A percentile compares a stretch with the other conserved stretches of the same genome.
These are phyloP conservation scores for Sicyos edulis DNA, from an alignment of 306 rosid species.

Conservation along the genomic window DNA sequence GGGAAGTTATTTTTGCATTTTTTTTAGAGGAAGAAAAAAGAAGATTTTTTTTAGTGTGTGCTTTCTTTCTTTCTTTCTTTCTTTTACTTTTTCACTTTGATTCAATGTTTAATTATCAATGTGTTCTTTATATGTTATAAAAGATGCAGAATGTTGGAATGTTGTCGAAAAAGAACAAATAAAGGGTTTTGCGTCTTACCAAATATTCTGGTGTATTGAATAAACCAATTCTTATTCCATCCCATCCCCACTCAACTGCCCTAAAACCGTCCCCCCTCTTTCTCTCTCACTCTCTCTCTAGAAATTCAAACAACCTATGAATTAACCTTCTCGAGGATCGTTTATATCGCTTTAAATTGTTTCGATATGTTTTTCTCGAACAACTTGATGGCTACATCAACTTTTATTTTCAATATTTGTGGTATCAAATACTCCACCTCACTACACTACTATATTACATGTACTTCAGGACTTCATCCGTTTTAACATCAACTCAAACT, in stretches of 20 bases:
- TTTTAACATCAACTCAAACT: background rate
- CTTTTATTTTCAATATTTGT: background rate
- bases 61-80: background rate
- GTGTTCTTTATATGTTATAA: constrained; percentile 19
- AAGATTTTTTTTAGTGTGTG: background rate
- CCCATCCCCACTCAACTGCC: background rate
- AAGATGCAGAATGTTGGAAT: constrained; percentile 23
- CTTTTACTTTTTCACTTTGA: constrained; percentile 21
- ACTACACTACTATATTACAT: background rate
- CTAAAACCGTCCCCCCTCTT: background rate
- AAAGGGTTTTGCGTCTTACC: constrained; percentile 33
- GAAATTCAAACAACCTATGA: constrained; percentile 8
- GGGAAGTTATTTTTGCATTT: constrained; percentile 20
- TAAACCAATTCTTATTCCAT: constrained; percentile 68
- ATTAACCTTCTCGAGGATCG: background rate
- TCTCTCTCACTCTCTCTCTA: background rate
- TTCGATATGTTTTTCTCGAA: background rate
- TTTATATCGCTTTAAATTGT: background rate
- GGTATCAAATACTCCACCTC: background rate
- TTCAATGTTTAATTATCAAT: constrained; percentile 21
- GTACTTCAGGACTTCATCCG: background rate
- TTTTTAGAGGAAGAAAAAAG: constrained; percentile 21
- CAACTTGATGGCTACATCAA: background rate
- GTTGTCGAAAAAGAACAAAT: constrained; percentile 22
- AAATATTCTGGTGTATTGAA: constrained; percentile 46